Conservation (phyloP, 2,329 filamentous ascomycete species). For the Dendryphion nanum region DNA sequence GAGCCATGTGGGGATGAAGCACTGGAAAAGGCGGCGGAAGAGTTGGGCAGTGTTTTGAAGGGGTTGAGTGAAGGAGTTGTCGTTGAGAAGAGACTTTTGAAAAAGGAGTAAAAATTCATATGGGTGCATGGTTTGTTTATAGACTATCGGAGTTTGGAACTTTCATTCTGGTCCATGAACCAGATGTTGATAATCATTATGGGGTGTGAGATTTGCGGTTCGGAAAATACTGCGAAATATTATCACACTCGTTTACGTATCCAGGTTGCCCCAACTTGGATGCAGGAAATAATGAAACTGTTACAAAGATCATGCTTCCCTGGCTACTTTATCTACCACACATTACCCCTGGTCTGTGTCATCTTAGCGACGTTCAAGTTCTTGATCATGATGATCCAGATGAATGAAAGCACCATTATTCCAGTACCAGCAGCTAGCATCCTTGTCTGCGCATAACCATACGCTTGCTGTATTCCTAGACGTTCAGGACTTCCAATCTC, state of each 20-base stretch:
- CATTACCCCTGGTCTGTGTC: constrained; percentile 15
- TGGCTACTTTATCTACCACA: constrained; percentile 14
- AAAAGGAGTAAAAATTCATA: too few species aligned
- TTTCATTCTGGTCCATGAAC: too few species aligned
- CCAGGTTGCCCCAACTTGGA: too few species aligned
- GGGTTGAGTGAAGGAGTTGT: not conserved
- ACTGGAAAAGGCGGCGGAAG: constrained; percentile 25
- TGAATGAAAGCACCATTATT: constrained; percentile 13
- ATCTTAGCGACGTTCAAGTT: constrained; percentile 17
- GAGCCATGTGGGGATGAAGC: constrained; percentile 18
- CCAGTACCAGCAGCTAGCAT: constrained; percentile 46
- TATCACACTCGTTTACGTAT: too few species aligned
- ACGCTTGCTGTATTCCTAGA: constrained; percentile 43
- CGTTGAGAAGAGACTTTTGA: not conserved
- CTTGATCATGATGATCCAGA: constrained; percentile 17
- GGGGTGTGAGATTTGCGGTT: too few species aligned
- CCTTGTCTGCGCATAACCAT: constrained; percentile 45
- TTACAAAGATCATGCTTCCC: too few species aligned
- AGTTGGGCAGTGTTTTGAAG: constrained; percentile 18
- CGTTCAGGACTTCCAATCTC: constrained; percentile 45
- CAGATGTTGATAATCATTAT: too few species aligned
- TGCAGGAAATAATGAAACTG: too few species aligned
- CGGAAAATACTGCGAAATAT: too few species aligned
- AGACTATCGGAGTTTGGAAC: too few species aligned
- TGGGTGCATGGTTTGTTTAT: too few species aligned